phyloP scores from a whole-genome alignment of 495 filamentous ascomycete species.

The Tuber brumale region DNA sequence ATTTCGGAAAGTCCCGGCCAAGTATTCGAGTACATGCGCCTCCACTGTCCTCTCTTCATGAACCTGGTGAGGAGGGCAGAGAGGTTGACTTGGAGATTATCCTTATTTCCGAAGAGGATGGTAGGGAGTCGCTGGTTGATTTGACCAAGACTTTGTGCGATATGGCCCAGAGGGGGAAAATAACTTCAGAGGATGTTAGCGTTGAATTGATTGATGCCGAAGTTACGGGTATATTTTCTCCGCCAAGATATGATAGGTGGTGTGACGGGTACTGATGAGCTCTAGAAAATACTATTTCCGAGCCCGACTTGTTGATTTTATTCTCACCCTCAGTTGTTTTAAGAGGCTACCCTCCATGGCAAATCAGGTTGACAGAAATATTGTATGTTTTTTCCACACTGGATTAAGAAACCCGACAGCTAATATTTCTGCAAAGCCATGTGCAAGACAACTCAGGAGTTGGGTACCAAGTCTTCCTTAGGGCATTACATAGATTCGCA shows the following conservation, averaged over 20 bases:
- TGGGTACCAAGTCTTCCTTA: constrained; percentile 87
- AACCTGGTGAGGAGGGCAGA: constrained; percentile 18
- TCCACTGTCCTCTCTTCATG: constrained; percentile 51
- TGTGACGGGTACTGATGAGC: constrained; percentile 17
- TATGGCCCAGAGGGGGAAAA: constrained; percentile 84
- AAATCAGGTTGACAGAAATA: constrained; percentile 89
- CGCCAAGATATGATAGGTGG: neutral
- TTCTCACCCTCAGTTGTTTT: constrained; percentile 76
- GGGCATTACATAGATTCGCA: constrained; percentile 73
- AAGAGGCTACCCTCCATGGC: constrained; percentile 94
- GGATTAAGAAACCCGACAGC: neutral
- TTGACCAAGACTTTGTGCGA: constrained; percentile 89
- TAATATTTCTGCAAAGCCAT: constrained; percentile 43
- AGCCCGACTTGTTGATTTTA: constrained; percentile 83
- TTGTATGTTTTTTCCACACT: constrained; percentile 46
- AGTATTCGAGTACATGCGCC: constrained; percentile 68
- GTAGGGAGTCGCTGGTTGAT: constrained; percentile 86
- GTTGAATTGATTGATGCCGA: constrained; percentile 85
- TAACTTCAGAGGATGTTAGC: constrained; percentile 70
- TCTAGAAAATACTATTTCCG: constrained; percentile 57
- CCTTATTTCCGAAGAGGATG: constrained; percentile 82
- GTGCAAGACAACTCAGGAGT: constrained; percentile 67
- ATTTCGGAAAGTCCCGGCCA: constrained; percentile 69
- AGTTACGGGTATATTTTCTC: constrained; percentile 52
- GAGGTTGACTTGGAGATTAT: constrained; percentile 60